Evolutionary conservation across 202 grass and related monocot species (phyloP), one percentile per base, ranked within the genome.

Genomic region (Alloteropsis angusta): DNA sequence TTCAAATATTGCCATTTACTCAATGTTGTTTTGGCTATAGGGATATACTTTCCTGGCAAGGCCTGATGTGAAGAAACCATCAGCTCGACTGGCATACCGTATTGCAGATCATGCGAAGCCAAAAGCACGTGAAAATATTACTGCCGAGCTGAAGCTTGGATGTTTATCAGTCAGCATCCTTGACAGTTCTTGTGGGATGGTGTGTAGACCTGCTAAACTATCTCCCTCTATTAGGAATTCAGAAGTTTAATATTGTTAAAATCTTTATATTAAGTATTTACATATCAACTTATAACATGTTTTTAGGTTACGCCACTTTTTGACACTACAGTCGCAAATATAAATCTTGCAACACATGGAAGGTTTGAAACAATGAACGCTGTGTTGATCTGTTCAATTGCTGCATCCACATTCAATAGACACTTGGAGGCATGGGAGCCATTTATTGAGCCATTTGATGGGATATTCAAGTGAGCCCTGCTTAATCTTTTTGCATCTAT

Each of bases 391-490:
- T 98, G 95, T 85, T 98, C 95, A 66, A 87, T 98, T 76, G 85
- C 95, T 15, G 83, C 95, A 74, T 98, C 95, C 75, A 98, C 95
- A 85, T 98, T 98, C 79, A 98, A 98, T 79, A 91, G 87, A 83
- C 89, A 93, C 80, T 74, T 98, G 77, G 92, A 95, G 87, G 78
- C 95, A 83, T 98, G 95, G 95, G 95, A 98, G 61, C 95, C 95
- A 62, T 85, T 98, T 78, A 66, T 98, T 85, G 95, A 98, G 85
- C 95, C 95, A 83, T 98, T 95, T 89, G 95, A 98, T 91, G 92
- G 89, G 23, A 95, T 98, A 87, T 98, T 98, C 72, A 98, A 98
- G 95, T 98, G 90, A 85, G 35, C 60, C 65, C 6, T 58, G 15
- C 34, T 83, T 75, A 26, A 48, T 76, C 9, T 17, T 39, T 54